Base-by-base conservation (phyloP, 768 basidiomycete genomes). In the Antrodiella citrinella region DNA sequence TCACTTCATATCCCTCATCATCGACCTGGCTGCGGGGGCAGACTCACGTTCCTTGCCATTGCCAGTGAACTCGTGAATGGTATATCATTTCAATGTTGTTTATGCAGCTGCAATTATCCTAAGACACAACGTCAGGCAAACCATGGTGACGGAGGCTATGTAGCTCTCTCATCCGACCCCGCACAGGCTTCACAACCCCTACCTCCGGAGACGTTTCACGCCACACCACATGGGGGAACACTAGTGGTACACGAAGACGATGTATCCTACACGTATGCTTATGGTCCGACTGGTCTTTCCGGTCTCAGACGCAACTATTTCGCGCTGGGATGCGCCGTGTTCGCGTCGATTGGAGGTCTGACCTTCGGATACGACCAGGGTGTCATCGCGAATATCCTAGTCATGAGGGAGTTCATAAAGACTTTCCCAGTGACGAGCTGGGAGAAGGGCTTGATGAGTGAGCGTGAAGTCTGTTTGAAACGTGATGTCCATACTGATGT, bases 361-460 rank as follows among this genome's bases (percentile, higher is more conserved):
- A 79, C 83, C 12, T 90, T 90, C 63, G 87, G 87, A 7, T 90
- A 90, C 59, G 87, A 89, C 58, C 87, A 90, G 60, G 87, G 87
- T 30, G 88, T 90, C 49, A 88, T 91, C 55, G 85, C 89, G 2
- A 91, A 91, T 62, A 81, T 91, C 12, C 73, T 91, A 11, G 86
- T 91, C 11, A 91, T 91, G 88, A 68, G 72, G 38, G 83, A 88
- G 57, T 91, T 91, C 56, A 55, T 77, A 22, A 56, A 66, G 45
- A 73, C 80, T 7, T 91, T 84, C 81, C 84, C 83, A 3, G 67
- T 87, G 2, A 79, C 81, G 4, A 75, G 87, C 0, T 71, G 84
- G 67, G 80, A 90, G 67, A 82, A 80, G 57, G 89, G 89, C 3
- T 66, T 77, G 18, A 84, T 90, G 78, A 91, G 89, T 90, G 58